Base-by-base conservation (phyloP, 371 early-diverging fungal genomes). In the Rhizopus delemar region DNA sequence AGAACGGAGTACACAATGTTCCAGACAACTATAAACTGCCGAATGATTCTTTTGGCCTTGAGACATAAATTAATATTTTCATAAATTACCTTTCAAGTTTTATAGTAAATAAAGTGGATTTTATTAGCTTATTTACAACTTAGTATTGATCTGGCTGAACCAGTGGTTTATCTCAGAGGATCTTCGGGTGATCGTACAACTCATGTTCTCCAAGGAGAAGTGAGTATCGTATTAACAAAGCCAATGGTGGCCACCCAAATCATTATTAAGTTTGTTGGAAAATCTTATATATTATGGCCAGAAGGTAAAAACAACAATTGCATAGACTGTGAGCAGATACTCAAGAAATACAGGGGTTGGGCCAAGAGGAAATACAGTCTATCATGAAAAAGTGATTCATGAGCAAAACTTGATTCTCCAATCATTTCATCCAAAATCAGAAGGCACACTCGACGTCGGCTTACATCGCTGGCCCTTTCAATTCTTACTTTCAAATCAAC, bases 131-230 rank as follows among this genome's bases (percentile, higher is more conserved):
- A 22, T 22, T 22, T 22, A 22, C 74, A 75, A 46, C 57, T 80
- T 5, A 65, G 71, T 8, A 77, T 80, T 59, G 78, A 77, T 48
- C 68, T 80, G n/a, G 70, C 74, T 3, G 78, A 77, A 56, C 75
- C 81, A 0, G 70, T 80, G 3, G 66, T 80, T 1, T 70, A 73
- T 36, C 58, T 80, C n/a, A 58, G 77, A 39, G 74, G 80, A 2
- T 43, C 53, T 8, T 46, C 74, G 0, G 53, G 55, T n/a, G 74
- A 75, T 41, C 64, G 55, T 31, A 63, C 69, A 0, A 75, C 74
- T 3, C 70, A 72, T 16, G 71, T 73, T 4, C 56, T 80, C 2
- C 63, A 75, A 53, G 81, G 81, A 1, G 78, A 77, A 54, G 74
- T 75, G 6, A 74, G 67, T 46, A 31, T 80, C 33, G 71, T 75